Evolutionary conservation across 1,284 basidiomycete species (phyloP).

Genomic region (Albatrellus sp.): DNA sequence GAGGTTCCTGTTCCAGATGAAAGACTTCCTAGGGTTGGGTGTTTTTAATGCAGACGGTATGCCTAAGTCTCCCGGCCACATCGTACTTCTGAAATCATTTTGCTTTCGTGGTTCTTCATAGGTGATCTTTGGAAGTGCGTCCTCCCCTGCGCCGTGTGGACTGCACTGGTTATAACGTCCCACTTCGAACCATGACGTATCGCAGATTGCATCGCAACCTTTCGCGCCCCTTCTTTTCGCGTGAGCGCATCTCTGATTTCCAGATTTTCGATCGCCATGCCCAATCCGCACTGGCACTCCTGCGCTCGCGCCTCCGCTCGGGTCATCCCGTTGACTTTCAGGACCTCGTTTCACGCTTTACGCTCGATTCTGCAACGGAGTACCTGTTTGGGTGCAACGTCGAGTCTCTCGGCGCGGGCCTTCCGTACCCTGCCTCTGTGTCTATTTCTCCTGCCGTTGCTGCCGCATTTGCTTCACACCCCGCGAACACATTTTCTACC

Average conservation of each 20-base stretch:
- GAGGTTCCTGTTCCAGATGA: constrained; percentile 1
- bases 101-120: background rate
- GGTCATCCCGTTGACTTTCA: constrained; percentile 15
- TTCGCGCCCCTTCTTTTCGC: constrained; percentile 40
- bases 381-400: constrained; percentile 26
- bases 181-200: background rate
- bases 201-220: constrained; percentile 36
- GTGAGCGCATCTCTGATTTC: constrained; percentile 35
- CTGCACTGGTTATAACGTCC: background rate
- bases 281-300: constrained; percentile 20
- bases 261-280: constrained; percentile 35
- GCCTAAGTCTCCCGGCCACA: background rate
- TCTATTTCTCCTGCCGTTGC: background rate
- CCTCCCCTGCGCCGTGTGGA: background rate
- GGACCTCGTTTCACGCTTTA: constrained; percentile 23
- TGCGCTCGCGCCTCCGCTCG: constrained; percentile 6
- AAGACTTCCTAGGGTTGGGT: constrained; percentile 19
- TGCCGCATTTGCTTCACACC: constrained; percentile 8
- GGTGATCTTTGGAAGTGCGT: constrained; percentile 20
- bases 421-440: constrained; percentile 17
- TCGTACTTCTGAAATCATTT: too few species aligned
- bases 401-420: constrained; percentile 18
- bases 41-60: constrained; percentile 27
- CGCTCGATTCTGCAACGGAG: constrained; percentile 26
- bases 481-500: constrained; percentile 17